Base-by-base conservation (phyloP, 768 basidiomycete species). In the Lactarius tabidus region DNA sequence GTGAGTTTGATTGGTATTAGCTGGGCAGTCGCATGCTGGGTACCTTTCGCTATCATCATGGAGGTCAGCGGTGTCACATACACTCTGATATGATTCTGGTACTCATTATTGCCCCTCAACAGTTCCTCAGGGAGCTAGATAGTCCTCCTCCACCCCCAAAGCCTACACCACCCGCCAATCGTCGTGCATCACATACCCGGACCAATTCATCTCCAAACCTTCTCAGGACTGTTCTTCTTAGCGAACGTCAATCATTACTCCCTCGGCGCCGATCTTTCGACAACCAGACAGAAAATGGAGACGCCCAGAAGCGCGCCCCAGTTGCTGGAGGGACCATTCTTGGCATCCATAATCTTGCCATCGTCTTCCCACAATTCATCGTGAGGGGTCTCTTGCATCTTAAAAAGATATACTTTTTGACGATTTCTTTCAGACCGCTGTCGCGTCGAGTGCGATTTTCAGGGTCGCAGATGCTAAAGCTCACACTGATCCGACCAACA, bases 1-100 rank as follows among this genome's bases (percentile, higher is more conserved):
- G 91, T 97, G 62, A 86, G 87, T 59, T 73, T 95, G 59, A 86
- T 96, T 28, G 95, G 95, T 51, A 89, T 97, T 41, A 95, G 90
- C 75, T 98, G 95, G 95, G 92, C 94, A 12, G 92, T 97, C 45
- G 93, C 95, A n/a, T 93, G 91, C 78, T 97, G 95, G 95, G 92
- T 93, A 18, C 95, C 95, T 2, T 97, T 97, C 70, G 91, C 95
- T 23, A 94, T 97, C 71, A 93, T 98, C 76, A 98, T 98, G 95
- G 95, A 95, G 85, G 93, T 85, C 68, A 57, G 82, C 70, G 5
- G 31, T 38, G 48, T 10, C 23, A n/a, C n/a, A 55, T 26, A 55
- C 43, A 29, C 57, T 31, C 48, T 28, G 35, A 2, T 26, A 59
- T 36, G 9, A n/a, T 8, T 48, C 38, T 57, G 36, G 8, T 36